Evolutionary conservation across 2,329 filamentous ascomycete genomes (phyloP).

Genomic region (Ophiostoma novo-ulmi): DNA sequence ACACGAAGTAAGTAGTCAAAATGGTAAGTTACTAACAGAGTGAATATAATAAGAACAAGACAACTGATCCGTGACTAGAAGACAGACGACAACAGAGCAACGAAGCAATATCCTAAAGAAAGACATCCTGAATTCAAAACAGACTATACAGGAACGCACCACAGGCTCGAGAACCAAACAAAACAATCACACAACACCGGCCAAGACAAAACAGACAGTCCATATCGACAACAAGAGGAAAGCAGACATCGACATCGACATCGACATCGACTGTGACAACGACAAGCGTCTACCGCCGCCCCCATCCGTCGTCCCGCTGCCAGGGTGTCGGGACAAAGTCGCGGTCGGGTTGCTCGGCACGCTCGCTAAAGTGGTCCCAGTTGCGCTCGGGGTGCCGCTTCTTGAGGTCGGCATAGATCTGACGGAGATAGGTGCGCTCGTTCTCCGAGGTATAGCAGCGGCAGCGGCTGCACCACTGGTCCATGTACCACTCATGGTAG

Average conservation of each 20-base stretch:
- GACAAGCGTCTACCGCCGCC: neutral
- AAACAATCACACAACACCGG: neutral
- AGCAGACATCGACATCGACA: neutral
- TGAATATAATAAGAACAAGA: too few relatives aligned
- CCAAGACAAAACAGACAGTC: neutral
- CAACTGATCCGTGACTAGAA: too few relatives aligned
- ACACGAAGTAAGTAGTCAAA: too few relatives aligned
- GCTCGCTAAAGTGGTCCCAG: slow-evolving; percentile 16
- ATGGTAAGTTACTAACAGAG: too few relatives aligned
- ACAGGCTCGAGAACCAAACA: too few relatives aligned
- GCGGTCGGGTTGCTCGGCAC: slow-evolving; percentile 4
- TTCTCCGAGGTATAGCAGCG: slow-evolving; percentile 12
- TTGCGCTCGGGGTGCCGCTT: slow-evolving; percentile 18
- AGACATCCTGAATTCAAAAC: too few relatives aligned
- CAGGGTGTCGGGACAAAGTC: neutral
- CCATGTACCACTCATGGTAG: slow-evolving; percentile 7
- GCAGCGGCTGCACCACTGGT: slow-evolving; percentile 14
- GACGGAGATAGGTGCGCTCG: slow-evolving; percentile 4
- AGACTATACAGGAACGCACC: too few relatives aligned
- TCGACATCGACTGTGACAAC: neutral
- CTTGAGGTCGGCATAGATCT: slow-evolving; percentile 13
- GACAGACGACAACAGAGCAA: neutral
- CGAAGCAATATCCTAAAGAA: neutral
- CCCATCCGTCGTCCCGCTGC: slow-evolving; percentile 3
- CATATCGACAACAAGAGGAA: neutral